Base-by-base conservation (phyloP, 2,329 filamentous ascomycete genomes). In the Phoma herbarum region DNA sequence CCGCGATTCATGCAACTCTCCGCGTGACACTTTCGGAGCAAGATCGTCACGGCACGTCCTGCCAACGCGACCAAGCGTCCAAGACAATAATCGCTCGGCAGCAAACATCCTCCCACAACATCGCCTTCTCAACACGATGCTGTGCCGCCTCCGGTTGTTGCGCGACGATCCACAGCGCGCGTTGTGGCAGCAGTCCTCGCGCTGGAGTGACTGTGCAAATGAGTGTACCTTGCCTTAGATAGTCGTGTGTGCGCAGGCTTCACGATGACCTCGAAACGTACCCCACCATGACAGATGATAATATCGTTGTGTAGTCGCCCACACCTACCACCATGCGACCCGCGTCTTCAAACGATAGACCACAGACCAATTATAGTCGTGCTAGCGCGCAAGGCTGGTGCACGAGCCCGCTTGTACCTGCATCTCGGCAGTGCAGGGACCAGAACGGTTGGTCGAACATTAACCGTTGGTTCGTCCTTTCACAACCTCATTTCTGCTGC, bases 321-420 rank as follows among this genome's bases (percentile, higher is more conserved):
- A 51, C 48, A 56, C 57, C 62, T 52, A 51, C 46, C 60, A 62
- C 46, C 48, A 51, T 50, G 43, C 44, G 55, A 50, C 53, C 61
- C 57, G 57, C 54, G 58, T 51, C 61, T 49, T 53, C 52, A 46
- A 57, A 64, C 56, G 56, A 59, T 64, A 66, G 45, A 57, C 29
- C 31, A 46, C 56, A 48, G 56, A 52, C 65, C 66, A 70, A 66
- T 66, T 49, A 57, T 53, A 51, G 59, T 59, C 42, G 39, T 55
- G 45, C 39, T 49, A 61, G 48, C 45, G 49, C 18, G 45, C 57
- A 61, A 55, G 62, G 62, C 54, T 61, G 53, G 54, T 43, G 60
- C 57, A 54, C 52, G 50, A 52, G 53, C 62, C 63, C n/a, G 44
- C 58, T 46, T 60, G 67, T 70, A 67, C 67, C 67, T 70, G 66